A percentile compares a stretch with the other conserved stretches of the same genome.
Conservation (phyloP, 352 stramenopile genomes). For the Pythium chondricola region DNA sequence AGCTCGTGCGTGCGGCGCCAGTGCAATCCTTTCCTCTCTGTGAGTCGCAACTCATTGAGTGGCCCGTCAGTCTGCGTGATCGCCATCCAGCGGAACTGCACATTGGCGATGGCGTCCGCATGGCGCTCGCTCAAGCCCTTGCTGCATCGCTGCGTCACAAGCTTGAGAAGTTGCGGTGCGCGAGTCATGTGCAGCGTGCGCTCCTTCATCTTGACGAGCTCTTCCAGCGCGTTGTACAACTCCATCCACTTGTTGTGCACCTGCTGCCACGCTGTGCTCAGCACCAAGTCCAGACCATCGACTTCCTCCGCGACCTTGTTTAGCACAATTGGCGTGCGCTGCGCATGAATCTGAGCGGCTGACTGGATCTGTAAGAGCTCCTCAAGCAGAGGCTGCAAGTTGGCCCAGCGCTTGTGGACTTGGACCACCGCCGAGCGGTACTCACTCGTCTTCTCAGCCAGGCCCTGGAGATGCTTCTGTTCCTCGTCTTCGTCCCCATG, state of each 20-base stretch:
- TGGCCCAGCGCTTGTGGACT: constrained; percentile 62
- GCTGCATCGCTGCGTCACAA: constrained; percentile 42
- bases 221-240: constrained; percentile 37
- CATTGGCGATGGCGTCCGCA: constrained; percentile 49
- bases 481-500: constrained; percentile 21
- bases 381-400: constrained; percentile 56
- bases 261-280: constrained; percentile 55
- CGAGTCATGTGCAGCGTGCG: constrained; percentile 49
- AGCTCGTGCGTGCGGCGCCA: constrained; percentile 72
- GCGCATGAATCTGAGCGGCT: constrained; percentile 39
- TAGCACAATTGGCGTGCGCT: constrained; percentile 43
- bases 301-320: constrained; percentile 36
- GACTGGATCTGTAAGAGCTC: constrained; percentile 54
- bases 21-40: constrained; percentile 59
- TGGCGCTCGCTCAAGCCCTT: constrained; percentile 47
- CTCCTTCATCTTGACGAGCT: constrained; percentile 54
- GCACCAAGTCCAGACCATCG: constrained; percentile 56
- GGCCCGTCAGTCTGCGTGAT: constrained; percentile 54
- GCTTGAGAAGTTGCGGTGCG: constrained; percentile 45
- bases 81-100: constrained; percentile 73
- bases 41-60: constrained; percentile 56
- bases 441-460: constrained; percentile 28
- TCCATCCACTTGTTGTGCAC: constrained; percentile 51
- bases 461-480: constrained; percentile 24
- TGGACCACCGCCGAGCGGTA: constrained; percentile 47